These are phyloP conservation scores for Amaranthus palmeri DNA, from an alignment of 148 eudicot genomes.

Conservation along the genomic window DNA sequence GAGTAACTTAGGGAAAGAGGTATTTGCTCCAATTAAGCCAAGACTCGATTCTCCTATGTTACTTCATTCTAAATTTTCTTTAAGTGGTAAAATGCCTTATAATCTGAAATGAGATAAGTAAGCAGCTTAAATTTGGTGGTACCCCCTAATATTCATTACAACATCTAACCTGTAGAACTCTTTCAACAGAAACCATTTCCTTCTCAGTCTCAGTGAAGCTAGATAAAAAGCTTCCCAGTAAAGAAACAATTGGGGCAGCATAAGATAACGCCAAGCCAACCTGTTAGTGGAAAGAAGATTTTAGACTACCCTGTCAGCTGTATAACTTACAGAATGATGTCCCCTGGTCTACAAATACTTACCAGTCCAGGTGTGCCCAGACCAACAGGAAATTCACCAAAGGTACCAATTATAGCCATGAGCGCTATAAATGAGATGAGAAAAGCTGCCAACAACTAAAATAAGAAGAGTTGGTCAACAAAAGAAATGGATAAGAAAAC, in stretches of 20 bases:
- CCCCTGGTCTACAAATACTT: slow-evolving; percentile 13
- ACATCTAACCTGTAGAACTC: slow-evolving; percentile 65
- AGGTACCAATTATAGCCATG: slow-evolving; percentile 79
- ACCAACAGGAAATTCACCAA: slow-evolving; percentile 50
- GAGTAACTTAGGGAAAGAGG: no score
- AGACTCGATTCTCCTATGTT: no score
- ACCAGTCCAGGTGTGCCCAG: slow-evolving; percentile 95
- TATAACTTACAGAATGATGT: neutral
- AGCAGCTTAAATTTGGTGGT: neutral
- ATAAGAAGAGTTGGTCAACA: slow-evolving; percentile 22
- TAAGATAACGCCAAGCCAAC: slow-evolving; percentile 95
- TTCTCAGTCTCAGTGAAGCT: slow-evolving; percentile 97
- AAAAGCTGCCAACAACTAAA: slow-evolving; percentile 84
- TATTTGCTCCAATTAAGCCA: no score
- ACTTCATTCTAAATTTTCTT: no score
- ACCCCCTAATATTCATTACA: neutral
- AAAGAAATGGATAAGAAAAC: slow-evolving; percentile 5
- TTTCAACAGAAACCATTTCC: slow-evolving; percentile 97
- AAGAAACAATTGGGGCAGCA: slow-evolving; percentile 88
- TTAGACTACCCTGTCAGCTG: slow-evolving; percentile 9
- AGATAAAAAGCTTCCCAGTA: slow-evolving; percentile 81
- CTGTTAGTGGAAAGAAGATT: slow-evolving; percentile 31
- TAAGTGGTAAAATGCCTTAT: no score
- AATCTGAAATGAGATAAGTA: no score
- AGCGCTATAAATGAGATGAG: slow-evolving; percentile 72